Base-by-base conservation (phyloP, 768 basidiomycete genomes). In the Boletus rufocinnamomeus region DNA sequence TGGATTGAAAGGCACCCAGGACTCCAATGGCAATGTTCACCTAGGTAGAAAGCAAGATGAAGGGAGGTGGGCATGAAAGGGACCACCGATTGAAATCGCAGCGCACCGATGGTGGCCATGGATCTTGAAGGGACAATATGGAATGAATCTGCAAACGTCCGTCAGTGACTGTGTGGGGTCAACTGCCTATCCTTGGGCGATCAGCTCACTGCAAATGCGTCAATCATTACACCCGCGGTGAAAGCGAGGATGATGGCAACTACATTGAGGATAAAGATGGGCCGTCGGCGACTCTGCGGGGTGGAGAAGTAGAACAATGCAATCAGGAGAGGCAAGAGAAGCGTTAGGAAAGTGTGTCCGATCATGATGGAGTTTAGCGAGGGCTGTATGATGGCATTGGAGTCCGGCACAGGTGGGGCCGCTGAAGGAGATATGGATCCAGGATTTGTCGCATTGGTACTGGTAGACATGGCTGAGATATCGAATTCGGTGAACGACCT, bases 301-400 rank as follows among this genome's bases (percentile, higher is more conserved):
- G 65, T 72, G 7, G 72, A 74, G 28, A 66, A 73, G 52, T 71
- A 69, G 55, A 73, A 69, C 38, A 73, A 32, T 14, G 72, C 72
- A 10, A 69, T 58, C 10, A 72, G 47, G 57, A 73, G 72, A 35
- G 72, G 67, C 2, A 73, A n/a, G 6, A 72, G 70, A 14, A 75
- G 63, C 4, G 69, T 63, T 34, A 70, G 53, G 52, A 76, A 72
- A 0, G 71, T 67, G 38, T 73, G 70, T 1, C 64, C 64, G 30
- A 75, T 66, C 60, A 75, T 63, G 34, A 74, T 44, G 25, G 66
- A 58, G 25, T 62, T 62, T 7, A 73, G 23, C 7, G 66, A 61
- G 27, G 67, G 65, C 10, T 62, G 61, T 41, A 71, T 62, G 49
- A 65, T 45, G 16, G 50, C 53, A 32, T 54, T 52, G 27, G 8